phyloP scores from a whole-genome alignment of 1,284 basidiomycete genomes.

The Naganishia sp. region DNA sequence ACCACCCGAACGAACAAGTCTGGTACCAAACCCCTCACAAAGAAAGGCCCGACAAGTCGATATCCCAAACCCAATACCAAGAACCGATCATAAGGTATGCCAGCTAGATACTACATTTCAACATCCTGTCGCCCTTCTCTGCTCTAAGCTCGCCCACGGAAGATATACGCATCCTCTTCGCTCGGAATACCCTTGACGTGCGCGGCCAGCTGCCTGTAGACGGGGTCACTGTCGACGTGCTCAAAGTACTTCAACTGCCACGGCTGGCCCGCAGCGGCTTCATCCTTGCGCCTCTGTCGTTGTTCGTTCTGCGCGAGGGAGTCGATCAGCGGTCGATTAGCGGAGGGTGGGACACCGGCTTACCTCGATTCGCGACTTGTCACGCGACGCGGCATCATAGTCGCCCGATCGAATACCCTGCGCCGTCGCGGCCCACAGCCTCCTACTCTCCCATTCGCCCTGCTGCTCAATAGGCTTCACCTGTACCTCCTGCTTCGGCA shows the following conservation, averaged over 20 bases:
- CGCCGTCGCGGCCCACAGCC: conserved; percentile 82
- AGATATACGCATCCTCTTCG: conserved; percentile 53
- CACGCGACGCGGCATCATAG: conserved; percentile 84
- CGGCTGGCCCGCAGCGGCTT: conserved; percentile 66
- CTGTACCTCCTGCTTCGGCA: conserved; percentile 67
- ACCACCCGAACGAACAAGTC: too few relatives aligned
- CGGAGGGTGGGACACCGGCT: conserved; percentile 33
- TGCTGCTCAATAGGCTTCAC: conserved; percentile 66
- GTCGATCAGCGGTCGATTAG: background rate
- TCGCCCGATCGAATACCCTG: conserved; percentile 88
- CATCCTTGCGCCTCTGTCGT: conserved; percentile 82
- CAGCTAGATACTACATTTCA: background rate
- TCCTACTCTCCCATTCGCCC: conserved; percentile 81
- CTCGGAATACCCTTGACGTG: conserved; percentile 51
- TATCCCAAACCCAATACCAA: background rate
- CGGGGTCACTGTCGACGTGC: conserved; percentile 66
- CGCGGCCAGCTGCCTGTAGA: conserved; percentile 61
- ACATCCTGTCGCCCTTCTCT: too few relatives aligned
- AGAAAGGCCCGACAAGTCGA: too few relatives aligned
- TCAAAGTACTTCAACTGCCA: conserved; percentile 80
- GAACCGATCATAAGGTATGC: background rate
- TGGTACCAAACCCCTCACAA: too few relatives aligned
- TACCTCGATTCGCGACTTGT: conserved; percentile 91
- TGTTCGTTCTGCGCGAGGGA: conserved; percentile 72
- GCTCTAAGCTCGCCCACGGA: conserved; percentile 17